These are phyloP conservation scores for Piedraia hortae DNA, from an alignment of 2,329 filamentous ascomycete genomes.

Conservation along the genomic window DNA sequence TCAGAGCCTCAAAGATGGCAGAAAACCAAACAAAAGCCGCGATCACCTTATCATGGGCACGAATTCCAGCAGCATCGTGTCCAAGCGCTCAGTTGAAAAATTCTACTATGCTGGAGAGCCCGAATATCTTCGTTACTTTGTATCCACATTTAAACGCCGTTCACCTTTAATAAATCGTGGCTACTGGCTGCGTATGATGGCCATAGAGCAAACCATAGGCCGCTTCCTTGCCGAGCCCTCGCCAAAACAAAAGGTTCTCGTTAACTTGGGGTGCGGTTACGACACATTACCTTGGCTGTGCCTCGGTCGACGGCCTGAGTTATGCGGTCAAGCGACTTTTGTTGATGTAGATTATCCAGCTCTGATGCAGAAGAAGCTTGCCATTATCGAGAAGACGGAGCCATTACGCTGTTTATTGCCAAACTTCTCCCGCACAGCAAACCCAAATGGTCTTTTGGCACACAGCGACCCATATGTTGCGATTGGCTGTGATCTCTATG, in stretches of 20 bases:
- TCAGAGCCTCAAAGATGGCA: too few relatives aligned
- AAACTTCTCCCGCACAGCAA: constrained; percentile 13
- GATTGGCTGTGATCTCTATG: constrained; percentile 53
- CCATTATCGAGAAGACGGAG: constrained; percentile 34
- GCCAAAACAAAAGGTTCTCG: constrained; percentile 37
- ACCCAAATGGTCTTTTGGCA: constrained; percentile 24
- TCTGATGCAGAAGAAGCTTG: constrained; percentile 46
- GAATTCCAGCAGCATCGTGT: constrained; percentile 76
- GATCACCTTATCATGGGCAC: constrained; percentile 24
- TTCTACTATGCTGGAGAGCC: constrained; percentile 52
- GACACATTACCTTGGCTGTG: constrained; percentile 73
- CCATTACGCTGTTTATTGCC: constrained; percentile 26
- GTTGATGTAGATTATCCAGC: constrained; percentile 70
- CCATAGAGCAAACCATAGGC: constrained; percentile 46
- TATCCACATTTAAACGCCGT: constrained; percentile 53
- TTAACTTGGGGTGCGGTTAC: constrained; percentile 75
- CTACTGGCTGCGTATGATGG: constrained; percentile 64
- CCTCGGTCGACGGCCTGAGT: constrained; percentile 33
- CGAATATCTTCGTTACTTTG: constrained; percentile 71
- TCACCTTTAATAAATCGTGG: constrained; percentile 78
- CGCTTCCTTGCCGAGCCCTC: constrained; percentile 37
- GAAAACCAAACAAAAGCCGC: constrained; percentile 8
- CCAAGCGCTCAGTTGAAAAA: constrained; percentile 75
- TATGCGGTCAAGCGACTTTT: constrained; percentile 35
- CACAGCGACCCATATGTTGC: constrained; percentile 46